A percentile compares a stretch with the other conserved stretches of the same genome.
These are phyloP conservation scores for Gentiana dahurica DNA, from an alignment of 257 asterid genomes.

Conservation along the genomic window DNA sequence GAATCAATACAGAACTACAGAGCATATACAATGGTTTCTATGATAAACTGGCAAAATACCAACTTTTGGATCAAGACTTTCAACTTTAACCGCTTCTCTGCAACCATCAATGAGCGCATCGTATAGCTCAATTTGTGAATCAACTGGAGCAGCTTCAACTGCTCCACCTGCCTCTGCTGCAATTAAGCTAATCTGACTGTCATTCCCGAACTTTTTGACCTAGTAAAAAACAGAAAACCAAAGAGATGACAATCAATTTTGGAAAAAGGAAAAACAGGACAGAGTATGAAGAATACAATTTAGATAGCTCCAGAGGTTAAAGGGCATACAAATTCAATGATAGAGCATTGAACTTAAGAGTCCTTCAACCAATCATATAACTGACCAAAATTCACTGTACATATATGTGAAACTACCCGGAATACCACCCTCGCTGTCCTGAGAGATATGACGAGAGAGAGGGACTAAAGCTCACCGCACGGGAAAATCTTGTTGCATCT, in stretches of 20 bases:
- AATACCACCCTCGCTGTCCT: not conserved
- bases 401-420: no score
- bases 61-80: slow-evolving; percentile 66
- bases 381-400: no score
- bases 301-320: no score
- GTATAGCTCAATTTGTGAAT: slow-evolving; percentile 90
- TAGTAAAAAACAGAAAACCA: slow-evolving; percentile 14
- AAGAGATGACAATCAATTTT: not conserved
- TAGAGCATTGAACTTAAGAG: not conserved
- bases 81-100: slow-evolving; percentile 74
- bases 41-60: slow-evolving; percentile 9
- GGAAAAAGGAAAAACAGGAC: no score
- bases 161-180: slow-evolving; percentile 92
- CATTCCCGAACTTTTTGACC: slow-evolving; percentile 96
- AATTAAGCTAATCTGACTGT: slow-evolving; percentile 72
- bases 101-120: slow-evolving; percentile 93
- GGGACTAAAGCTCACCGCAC: slow-evolving; percentile 49
- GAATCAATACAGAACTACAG: not conserved
- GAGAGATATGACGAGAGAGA: not conserved
- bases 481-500: slow-evolving; percentile 91
- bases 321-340: no score
- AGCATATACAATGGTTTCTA: not conserved
- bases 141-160: slow-evolving; percentile 88
- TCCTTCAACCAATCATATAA: not conserved
- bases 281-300: no score